Percentiles rank a stretch among this genome's conserved stretches.
These are phyloP conservation scores for Elymus sibiricus DNA, from an alignment of 176 grass and related monocot species.

Conservation along the genomic window DNA sequence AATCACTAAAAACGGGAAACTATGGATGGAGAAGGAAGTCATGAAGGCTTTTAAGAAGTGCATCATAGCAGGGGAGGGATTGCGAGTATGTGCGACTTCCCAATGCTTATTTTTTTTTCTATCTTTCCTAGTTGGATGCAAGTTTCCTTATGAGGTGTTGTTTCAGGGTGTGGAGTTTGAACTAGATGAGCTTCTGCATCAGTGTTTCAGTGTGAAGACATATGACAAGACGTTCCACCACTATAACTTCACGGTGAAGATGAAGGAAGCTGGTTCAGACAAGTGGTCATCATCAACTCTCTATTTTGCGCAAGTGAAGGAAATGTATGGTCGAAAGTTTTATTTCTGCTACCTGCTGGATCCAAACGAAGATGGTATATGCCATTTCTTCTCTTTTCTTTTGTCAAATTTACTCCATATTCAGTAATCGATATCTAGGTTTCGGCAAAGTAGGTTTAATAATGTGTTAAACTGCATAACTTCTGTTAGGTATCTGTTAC, in stretches of 20 bases:
- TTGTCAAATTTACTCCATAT: neutral
- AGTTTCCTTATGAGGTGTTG: neutral
- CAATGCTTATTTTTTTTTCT: neutral
- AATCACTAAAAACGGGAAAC: neutral
- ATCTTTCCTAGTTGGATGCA: neutral
- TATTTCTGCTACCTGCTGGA: neutral
- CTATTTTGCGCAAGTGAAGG: constrained; percentile 28
- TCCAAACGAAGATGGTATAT: neutral
- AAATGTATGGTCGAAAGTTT: constrained; percentile 4
- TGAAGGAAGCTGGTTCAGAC: neutral
- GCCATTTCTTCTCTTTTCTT: neutral
- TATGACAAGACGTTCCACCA: neutral
- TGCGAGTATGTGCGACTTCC: neutral
- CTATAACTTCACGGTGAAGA: neutral
- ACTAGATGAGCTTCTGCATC: neutral
- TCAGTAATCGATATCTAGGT: neutral
- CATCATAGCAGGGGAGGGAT: neutral
- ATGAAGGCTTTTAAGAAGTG: constrained; percentile 3
- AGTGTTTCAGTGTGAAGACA: neutral
- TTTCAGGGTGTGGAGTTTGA: neutral
- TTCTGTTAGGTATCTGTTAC: constrained; percentile 8
- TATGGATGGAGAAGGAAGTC: neutral
- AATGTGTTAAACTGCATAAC: neutral
- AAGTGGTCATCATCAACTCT: neutral
- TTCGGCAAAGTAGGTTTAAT: neutral